Evolutionary conservation across 257 asterid genomes (phyloP).

Genomic region (Fraxinus pennsylvanica): DNA sequence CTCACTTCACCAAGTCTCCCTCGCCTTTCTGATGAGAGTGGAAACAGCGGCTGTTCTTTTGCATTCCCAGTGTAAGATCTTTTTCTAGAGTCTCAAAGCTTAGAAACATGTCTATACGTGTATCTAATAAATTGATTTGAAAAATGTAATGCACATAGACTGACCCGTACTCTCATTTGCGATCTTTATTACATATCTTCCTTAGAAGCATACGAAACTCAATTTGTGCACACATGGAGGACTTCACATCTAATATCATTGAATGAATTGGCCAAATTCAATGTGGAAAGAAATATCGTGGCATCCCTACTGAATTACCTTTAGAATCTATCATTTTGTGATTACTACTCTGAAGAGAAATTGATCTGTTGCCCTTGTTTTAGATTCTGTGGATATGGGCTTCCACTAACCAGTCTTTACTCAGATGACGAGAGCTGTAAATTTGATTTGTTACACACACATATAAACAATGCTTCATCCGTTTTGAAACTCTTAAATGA

Average conservation of each 20-base stretch:
- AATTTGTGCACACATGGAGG: neutral
- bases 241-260: neutral
- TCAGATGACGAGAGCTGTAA: neutral
- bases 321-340: neutral
- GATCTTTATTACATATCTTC: neutral
- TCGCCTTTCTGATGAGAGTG: constrained; percentile 59
- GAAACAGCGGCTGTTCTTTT: constrained; percentile 43
- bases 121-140: neutral
- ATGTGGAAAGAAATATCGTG: neutral
- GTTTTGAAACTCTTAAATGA: neutral
- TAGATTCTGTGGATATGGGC: neutral
- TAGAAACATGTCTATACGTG: neutral
- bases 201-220: neutral
- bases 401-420: neutral
- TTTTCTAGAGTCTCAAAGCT: neutral
- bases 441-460: neutral
- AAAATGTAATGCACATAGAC: neutral
- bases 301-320: neutral
- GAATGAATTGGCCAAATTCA: neutral
- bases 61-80: constrained; percentile 67
- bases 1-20: constrained; percentile 38
- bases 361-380: neutral
- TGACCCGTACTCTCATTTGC: neutral
- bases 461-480: neutral
- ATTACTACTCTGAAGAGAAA: neutral